phyloP scores from a whole-genome alignment of 805 yeast genomes.

The Kregervanrija delftensis region DNA sequence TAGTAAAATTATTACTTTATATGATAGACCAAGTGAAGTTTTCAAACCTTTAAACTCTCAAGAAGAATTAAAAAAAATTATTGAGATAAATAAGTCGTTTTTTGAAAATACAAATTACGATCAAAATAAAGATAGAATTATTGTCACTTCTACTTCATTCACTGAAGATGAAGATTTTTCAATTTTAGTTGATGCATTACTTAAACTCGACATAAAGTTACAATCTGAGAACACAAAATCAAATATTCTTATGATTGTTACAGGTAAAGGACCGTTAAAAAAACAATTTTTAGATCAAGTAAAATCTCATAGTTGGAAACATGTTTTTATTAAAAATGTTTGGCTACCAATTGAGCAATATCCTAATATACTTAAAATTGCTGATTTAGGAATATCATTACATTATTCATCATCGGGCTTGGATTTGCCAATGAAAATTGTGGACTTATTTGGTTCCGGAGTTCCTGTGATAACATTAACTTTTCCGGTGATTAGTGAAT shows the following conservation, averaged over 20 bases:
- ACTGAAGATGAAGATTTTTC: conserved; percentile 92
- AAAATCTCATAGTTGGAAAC: conserved; percentile 27
- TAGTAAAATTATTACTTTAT: conserved; percentile 53
- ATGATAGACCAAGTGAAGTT: conserved; percentile 77
- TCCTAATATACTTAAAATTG: conserved; percentile 64
- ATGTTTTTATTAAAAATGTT: conserved; percentile 51
- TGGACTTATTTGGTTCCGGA: conserved; percentile 95
- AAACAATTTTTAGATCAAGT: conserved; percentile 30
- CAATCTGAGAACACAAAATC: conserved; percentile 28
- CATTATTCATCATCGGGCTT: conserved; percentile 90
- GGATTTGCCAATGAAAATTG: conserved; percentile 95
- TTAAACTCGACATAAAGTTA: conserved; percentile 41
- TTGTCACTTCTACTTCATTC: conserved; percentile 86
- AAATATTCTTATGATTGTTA: conserved; percentile 64
- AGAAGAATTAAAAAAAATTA: conserved; percentile 24
- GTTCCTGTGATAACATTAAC: conserved; percentile 78
- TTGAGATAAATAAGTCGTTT: conserved; percentile 29
- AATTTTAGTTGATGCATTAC: conserved; percentile 62
- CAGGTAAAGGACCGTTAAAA: conserved; percentile 92
- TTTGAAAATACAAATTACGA: conserved; percentile 20
- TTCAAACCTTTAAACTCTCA: conserved; percentile 45
- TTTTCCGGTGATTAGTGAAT: conserved; percentile 72
- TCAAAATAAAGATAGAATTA: conserved; percentile 42
- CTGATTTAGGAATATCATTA: conserved; percentile 84
- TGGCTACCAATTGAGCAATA: conserved; percentile 82